These are phyloP conservation scores for Hippophae tibetana DNA, from an alignment of 306 rosid species.

Conservation along the genomic window DNA sequence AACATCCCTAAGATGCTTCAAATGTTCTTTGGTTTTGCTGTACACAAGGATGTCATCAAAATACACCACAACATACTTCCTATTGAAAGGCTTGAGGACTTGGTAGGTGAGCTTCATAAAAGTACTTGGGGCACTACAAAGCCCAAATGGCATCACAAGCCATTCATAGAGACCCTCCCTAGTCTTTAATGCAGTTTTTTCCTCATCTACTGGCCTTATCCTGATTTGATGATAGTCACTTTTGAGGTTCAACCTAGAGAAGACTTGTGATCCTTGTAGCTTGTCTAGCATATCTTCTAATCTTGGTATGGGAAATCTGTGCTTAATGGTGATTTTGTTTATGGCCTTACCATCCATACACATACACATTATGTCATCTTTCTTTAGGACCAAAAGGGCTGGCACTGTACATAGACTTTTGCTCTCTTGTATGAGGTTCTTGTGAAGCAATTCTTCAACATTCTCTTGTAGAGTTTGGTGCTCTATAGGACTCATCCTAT, in stretches of 20 bases:
- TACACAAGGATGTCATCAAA: background rate
- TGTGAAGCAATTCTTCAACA: no score
- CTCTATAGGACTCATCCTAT: background rate
- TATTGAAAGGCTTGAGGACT: background rate
- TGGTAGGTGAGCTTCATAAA: background rate
- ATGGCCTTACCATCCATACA: background rate
- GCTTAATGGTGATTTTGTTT: background rate
- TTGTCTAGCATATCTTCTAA: background rate
- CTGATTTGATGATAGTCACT: no score
- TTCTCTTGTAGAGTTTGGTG: background rate
- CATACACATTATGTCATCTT: background rate
- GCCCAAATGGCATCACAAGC: background rate
- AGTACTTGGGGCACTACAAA: background rate
- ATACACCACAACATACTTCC: background rate
- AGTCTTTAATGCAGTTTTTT: no score
- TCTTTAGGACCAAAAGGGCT: background rate
- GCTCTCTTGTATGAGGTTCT: no score
- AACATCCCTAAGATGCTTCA: background rate
- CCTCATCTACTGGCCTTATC: no score
- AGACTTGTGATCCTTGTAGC: background rate
- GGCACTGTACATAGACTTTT: background rate
- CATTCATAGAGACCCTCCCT: background rate
- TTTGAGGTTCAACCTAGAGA: background rate
- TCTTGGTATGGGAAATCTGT: background rate
- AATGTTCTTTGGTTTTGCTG: background rate